Evolutionary conservation across 495 filamentous ascomycete species (phyloP).

Genomic region (Choiromyces venosus): DNA sequence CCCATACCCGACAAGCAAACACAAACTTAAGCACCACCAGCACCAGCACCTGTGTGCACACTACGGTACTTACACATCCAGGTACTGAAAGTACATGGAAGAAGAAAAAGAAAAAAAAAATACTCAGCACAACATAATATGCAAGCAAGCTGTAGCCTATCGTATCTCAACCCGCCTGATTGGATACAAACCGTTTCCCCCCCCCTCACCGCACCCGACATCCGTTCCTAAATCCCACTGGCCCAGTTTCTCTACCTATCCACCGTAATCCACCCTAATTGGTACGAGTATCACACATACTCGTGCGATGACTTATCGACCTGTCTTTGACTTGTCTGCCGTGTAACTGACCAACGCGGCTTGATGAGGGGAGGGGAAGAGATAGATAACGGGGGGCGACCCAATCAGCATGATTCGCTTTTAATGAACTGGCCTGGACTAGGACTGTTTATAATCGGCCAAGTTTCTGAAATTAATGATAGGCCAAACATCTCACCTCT

Average conservation of each 20-base stretch:
- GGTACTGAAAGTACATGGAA: no score
- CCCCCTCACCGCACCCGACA: not conserved
- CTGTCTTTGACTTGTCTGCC: not conserved
- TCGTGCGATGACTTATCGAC: not conserved
- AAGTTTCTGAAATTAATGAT: no score
- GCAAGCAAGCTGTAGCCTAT: no score
- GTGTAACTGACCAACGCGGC: not conserved
- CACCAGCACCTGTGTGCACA: not conserved
- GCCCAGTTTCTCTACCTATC: not conserved
- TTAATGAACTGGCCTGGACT: no score
- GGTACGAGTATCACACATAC: no score
- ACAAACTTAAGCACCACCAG: not conserved
- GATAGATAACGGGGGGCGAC: constrained; percentile 1
- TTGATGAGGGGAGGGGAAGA: no score
- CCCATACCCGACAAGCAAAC: not conserved
- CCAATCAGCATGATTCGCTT: not conserved
- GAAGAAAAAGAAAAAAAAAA: not conserved
- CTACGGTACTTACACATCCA: not conserved
- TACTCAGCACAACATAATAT: not conserved
- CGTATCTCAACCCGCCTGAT: not conserved
- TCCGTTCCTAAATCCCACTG: not conserved
- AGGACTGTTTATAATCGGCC: no score
- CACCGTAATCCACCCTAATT: no score
- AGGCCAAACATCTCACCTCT: no score
- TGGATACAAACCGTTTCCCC: not conserved